Conservation (phyloP, 768 basidiomycete genomes). For the Tulasnella sp. region DNA sequence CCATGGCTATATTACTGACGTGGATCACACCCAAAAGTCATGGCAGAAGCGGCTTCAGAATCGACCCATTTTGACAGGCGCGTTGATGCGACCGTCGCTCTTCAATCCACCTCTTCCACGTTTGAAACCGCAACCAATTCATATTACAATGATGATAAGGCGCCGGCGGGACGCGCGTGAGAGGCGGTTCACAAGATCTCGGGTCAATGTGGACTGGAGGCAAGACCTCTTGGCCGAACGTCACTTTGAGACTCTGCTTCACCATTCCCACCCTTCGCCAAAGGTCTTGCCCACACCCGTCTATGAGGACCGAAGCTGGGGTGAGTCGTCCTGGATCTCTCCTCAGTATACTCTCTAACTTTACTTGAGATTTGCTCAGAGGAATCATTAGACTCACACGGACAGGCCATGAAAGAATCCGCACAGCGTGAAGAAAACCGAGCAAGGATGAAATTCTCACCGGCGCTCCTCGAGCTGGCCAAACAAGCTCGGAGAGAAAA, state of each 20-base stretch:
- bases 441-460: slow-evolving; percentile 34
- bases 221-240: slow-evolving; percentile 32
- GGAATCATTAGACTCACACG: slow-evolving; percentile 29
- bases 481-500: slow-evolving; percentile 49
- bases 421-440: slow-evolving; percentile 37
- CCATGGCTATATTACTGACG: neutral
- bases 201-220: slow-evolving; percentile 28
- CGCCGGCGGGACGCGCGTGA: slow-evolving; percentile 37
- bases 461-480: slow-evolving; percentile 39
- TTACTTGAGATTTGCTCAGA: slow-evolving; percentile 25
- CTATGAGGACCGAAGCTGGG: slow-evolving; percentile 29
- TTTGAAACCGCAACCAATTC: slow-evolving; percentile 64
- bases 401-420: slow-evolving; percentile 27
- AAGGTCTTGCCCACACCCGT: slow-evolving; percentile 18
- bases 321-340: slow-evolving; percentile 28
- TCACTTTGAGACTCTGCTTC: slow-evolving; percentile 29
- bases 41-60: slow-evolving; percentile 44
- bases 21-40: slow-evolving; percentile 23
- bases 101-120: slow-evolving; percentile 67
- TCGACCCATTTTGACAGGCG: slow-evolving; percentile 63
- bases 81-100: slow-evolving; percentile 50
- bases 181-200: slow-evolving; percentile 34
- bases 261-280: no score
- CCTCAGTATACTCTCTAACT: neutral
- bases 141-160: slow-evolving; percentile 61